These are phyloP conservation scores for Phytophthora sp. DNA, from an alignment of 352 stramenopile species.

Conservation along the genomic window DNA sequence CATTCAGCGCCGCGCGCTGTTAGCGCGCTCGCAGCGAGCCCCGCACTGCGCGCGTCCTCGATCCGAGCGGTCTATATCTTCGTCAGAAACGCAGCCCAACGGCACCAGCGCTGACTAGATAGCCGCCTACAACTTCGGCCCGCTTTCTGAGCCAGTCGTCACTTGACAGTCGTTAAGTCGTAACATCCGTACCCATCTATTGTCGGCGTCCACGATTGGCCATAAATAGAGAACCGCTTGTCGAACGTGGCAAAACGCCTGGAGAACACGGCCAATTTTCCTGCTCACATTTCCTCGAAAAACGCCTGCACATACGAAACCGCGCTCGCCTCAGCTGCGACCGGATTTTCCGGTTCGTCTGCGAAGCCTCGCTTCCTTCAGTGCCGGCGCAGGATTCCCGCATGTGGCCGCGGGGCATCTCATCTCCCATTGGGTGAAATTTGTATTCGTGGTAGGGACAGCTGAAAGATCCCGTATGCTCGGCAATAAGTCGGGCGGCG, in stretches of 20 bases:
- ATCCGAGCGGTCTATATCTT: no score
- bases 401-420: not conserved
- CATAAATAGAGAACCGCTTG: not conserved
- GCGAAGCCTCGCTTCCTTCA: not conserved
- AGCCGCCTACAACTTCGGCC: no score
- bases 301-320: no score
- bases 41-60: no score
- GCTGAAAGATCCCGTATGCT: not conserved
- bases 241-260: not conserved
- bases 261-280: not conserved
- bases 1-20: not conserved
- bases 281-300: no score
- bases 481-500: no score
- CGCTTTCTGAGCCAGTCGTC: no score
- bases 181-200: slow-evolving; percentile 2
- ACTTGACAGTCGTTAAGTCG: slow-evolving; percentile 1
- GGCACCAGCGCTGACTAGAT: no score
- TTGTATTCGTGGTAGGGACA: not conserved
- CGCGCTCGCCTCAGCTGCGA: not conserved
- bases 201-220: no score
- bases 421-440: not conserved
- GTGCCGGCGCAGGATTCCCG: not conserved
- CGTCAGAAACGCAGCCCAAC: no score
- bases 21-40: no score
- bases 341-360: no score